Base-by-base conservation (phyloP, 2,329 filamentous ascomycete species). In the Pleurostoma richardsiae region DNA sequence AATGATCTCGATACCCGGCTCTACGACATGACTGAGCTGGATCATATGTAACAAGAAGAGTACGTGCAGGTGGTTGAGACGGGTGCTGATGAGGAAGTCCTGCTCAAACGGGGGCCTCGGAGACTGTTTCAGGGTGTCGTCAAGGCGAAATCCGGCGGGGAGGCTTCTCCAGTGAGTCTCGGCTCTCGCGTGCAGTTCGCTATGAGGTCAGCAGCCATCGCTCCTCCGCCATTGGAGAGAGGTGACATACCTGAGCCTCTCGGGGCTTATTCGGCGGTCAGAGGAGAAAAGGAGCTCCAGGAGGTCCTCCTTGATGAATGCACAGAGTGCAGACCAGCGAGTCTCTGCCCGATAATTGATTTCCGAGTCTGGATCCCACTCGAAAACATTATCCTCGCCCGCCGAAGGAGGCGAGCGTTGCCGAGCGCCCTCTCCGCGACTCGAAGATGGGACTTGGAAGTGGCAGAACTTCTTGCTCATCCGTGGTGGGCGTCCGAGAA, bases 401-500 rank as follows among this genome's bases (percentile, higher is more conserved):
- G 30, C 29, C 11, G 40, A 10, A 19, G 31, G 29, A 36, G 53
- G 45, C 28, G 5, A 19, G 5, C 11, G 7, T 28, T 19, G 19
- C 3, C 42, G 6, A 19, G 30, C 6, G 11, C 7, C n/a, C 28
- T 30, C 28, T 28, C 10, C 36, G 33, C n/a, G 38, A 4, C 7
- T 43, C 4, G 30, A 10, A 3, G 26, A 29, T 29, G 65, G 65
- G 29, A 69, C 49, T 5, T 61, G 56, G n/a, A 70, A 59, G 5
- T 58, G 58, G 52, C 69, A 71, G 48, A 66, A 72, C 38, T 62
- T 60, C 43, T 64, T 60, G 19, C 63, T 65, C 39, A 74, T 67
- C 4, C 70, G 60, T 6, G 69, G 68, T 5, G 72, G 72, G 5
- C 72, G 60, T 5, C 72, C 72, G 29, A 73, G 62, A 43, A 75